Conservation (phyloP, 176 grass and related monocot genomes). For the Typha latifolia region DNA sequence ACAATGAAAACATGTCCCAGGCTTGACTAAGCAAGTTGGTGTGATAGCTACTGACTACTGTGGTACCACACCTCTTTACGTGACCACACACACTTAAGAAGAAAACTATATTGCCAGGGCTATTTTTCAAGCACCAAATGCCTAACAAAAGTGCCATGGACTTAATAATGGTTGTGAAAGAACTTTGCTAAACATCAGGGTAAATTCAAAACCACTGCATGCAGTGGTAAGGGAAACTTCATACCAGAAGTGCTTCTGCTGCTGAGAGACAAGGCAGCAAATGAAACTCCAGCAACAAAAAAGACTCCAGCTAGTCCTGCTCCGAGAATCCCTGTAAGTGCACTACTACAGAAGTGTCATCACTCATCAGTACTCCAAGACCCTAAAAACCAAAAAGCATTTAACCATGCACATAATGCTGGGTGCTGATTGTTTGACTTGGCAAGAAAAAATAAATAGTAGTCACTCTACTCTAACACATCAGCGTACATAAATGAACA, state of each 20-base stretch:
- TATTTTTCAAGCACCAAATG: not conserved
- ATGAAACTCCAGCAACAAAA: constrained; percentile 55
- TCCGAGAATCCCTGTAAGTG: constrained; percentile 67
- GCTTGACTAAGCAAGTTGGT: not conserved
- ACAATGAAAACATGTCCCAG: constrained; percentile 5
- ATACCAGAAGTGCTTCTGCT: constrained; percentile 34
- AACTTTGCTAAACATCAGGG: not conserved
- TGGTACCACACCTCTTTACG: not conserved
- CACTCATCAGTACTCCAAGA: constrained; percentile 33
- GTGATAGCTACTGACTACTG: not conserved
- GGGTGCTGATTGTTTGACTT: not conserved
- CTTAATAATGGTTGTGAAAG: constrained; percentile 1
- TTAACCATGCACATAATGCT: not conserved
- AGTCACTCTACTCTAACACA: no score
- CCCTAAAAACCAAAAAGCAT: not conserved
- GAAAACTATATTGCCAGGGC: not conserved
- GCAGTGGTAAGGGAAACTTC: not conserved
- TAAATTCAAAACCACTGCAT: not conserved
- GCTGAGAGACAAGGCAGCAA: constrained; percentile 43
- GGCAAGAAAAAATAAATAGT: not conserved
- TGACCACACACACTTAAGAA: not conserved
- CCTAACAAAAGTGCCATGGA: not conserved
- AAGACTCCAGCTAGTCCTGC: constrained; percentile 56
- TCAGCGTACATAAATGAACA: no score
- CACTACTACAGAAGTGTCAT: constrained; percentile 52